Evolutionary conservation across 2,329 filamentous ascomycete species (phyloP).

Genomic region (Arthrobotrys entomopaga): DNA sequence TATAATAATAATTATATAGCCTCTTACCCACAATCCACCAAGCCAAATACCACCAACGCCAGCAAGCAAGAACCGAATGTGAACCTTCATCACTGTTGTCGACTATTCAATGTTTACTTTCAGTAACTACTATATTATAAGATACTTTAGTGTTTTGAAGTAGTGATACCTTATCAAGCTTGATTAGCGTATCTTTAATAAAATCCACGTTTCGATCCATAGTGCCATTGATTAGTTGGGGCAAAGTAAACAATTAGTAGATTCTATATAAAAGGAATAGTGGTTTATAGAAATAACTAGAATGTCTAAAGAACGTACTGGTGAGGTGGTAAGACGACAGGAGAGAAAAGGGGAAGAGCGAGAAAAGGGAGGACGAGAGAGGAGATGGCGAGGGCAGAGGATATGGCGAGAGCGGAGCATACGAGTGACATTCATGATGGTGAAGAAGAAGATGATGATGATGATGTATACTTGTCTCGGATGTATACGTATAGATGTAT

Average conservation of each 20-base stretch:
- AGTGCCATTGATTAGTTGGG: not conserved
- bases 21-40: not conserved
- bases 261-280: too few relatives aligned
- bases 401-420: not conserved
- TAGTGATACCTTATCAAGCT: conserved; percentile 1
- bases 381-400: too few relatives aligned
- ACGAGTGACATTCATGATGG: conserved; percentile 14
- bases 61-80: not conserved
- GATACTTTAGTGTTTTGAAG: not conserved
- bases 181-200: not conserved
- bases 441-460: not conserved
- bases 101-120: not conserved
- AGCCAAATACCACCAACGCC: not conserved
- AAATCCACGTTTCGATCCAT: conserved; percentile 8
- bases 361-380: not conserved
- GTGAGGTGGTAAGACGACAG: not conserved
- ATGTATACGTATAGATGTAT: not conserved
- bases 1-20: not conserved
- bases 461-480: too few relatives aligned
- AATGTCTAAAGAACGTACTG: not conserved
- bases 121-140: not conserved
- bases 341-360: not conserved
- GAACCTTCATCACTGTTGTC: not conserved
- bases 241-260: conserved; percentile 1
- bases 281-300: not conserved